A percentile compares a stretch with the other conserved stretches of the same genome.
Evolutionary conservation across 2,329 filamentous ascomycete species (phyloP).

Genomic region (Cytospora paraplurivora): DNA sequence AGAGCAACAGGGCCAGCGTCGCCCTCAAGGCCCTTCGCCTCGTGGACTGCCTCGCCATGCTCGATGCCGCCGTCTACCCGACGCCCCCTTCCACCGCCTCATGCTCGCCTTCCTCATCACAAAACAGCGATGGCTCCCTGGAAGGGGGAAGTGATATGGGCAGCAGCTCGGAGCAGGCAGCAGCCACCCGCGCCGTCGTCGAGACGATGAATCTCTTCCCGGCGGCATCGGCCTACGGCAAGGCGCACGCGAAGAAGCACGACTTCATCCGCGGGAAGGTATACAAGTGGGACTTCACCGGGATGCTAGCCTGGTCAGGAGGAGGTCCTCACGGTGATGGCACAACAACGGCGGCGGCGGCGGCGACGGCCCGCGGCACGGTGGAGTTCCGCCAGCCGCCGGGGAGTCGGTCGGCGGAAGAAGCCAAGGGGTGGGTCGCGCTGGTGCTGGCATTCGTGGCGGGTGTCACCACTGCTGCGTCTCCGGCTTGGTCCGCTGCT

Average conservation of each 20-base stretch:
- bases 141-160: too few relatives aligned
- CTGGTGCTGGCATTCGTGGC: slow-evolving; percentile 40
- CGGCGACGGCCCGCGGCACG: slow-evolving; percentile 33
- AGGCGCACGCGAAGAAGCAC: slow-evolving; percentile 35
- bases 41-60: slow-evolving; percentile 32
- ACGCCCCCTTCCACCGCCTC: neutral
- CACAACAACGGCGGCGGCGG: neutral
- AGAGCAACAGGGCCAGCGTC: slow-evolving; percentile 39
- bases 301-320: slow-evolving; percentile 31
- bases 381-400: slow-evolving; percentile 44
- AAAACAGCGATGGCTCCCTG: too few relatives aligned
- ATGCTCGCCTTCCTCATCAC: slow-evolving; percentile 14
- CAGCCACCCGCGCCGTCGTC: slow-evolving; percentile 30
- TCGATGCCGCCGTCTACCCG: slow-evolving; percentile 32
- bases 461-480: slow-evolving; percentile 31
- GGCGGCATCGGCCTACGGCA: slow-evolving; percentile 37
- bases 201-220: slow-evolving; percentile 40
- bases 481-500: slow-evolving; percentile 21
- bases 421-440: slow-evolving; percentile 38
- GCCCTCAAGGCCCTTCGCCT: slow-evolving; percentile 31
- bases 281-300: slow-evolving; percentile 45
- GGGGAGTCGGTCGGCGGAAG: slow-evolving; percentile 36
- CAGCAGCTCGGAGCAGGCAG: neutral
- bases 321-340: neutral
- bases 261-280: slow-evolving; percentile 44